Conservation (phyloP, 2,329 filamentous ascomycete species). For the Cladophialophora immunda region DNA sequence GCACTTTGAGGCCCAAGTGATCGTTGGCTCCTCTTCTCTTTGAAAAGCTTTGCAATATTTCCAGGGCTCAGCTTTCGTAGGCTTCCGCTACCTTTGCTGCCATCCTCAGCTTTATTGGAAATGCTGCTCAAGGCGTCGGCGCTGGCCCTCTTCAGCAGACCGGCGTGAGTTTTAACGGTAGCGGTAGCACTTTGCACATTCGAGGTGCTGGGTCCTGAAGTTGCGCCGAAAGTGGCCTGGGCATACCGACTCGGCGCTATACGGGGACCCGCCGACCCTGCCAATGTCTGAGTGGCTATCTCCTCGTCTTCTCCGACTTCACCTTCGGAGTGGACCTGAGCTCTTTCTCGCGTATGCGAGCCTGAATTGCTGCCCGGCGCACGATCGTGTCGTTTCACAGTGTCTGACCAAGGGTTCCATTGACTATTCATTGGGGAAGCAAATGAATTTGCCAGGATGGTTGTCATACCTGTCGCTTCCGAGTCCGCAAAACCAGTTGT, state of each 20-base stretch:
- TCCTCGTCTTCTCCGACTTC: background rate
- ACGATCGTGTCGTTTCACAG: background rate
- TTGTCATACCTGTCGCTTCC: conserved; percentile 48
- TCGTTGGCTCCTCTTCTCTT: conserved; percentile 31
- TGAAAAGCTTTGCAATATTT: conserved; percentile 34
- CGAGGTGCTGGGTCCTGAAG: conserved; percentile 17
- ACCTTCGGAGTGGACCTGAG: conserved; percentile 45
- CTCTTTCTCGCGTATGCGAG: conserved; percentile 50
- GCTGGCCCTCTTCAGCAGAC: conserved; percentile 18
- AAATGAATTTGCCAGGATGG: conserved; percentile 46
- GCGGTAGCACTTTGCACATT: conserved; percentile 15
- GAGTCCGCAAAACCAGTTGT: conserved; percentile 22
- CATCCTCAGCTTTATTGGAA: conserved; percentile 30
- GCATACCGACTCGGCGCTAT: conserved; percentile 14
- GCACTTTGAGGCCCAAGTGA: conserved; percentile 5
- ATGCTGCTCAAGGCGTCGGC: conserved; percentile 23
- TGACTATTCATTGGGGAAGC: conserved; percentile 22
- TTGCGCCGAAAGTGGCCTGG: conserved; percentile 23
- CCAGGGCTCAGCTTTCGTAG: conserved; percentile 35
- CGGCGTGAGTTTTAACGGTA: conserved; percentile 27
- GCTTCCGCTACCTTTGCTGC: conserved; percentile 17
- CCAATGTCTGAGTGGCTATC: background rate
- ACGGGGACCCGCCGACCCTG: background rate
- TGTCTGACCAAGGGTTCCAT: conserved; percentile 37
- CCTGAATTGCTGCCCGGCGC: background rate